Evolutionary conservation across 208 protist genomes (phyloP), one percentile per base, ranked within the genome.

Genomic region (Wallacemonas collosoma): DNA sequence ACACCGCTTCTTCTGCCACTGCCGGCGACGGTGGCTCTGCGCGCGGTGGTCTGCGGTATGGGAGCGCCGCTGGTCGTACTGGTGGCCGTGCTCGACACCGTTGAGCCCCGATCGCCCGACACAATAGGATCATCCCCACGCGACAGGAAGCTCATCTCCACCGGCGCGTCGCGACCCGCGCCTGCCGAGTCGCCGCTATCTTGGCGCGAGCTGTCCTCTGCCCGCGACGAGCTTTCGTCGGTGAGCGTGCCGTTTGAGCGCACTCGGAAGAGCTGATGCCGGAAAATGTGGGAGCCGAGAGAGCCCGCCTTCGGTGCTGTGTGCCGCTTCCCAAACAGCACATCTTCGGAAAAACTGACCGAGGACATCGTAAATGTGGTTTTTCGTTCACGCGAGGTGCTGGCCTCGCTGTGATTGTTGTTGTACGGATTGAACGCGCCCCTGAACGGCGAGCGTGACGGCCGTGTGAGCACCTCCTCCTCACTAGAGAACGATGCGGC

Each of bases 261-360:
- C 41, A 65, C 43, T 12, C 60, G 60, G 43, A 65, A 65, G 41
- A 65, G 60, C n/a, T 44, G 57, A 38, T 63, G 36, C 7, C n/a
- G 36, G 57, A 5, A 7, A 17, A 35, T 0, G 55, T 11, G 1
- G 55, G 55, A 60, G 55, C 55, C 15, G 55, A 53, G 48, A 53
- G 48, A 53, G 26, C 26, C 26, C 26, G 26, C 26, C 26, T 26
- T 26, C 26, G 26, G 26, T 26, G 26, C 26, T 12, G 45, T 50
- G 45, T 50, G 12, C 45, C 45, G 45, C 0, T 50, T 50, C 45
- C 12, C 45, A 12, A 50, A 50, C 0, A 6, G 45, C 45, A 6
- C 45, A 50, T 26, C 51, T 1, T 56, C 51, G n/a, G 51, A 56
- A n/a, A 17, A 26, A n/a, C 51, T 56, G 15, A n/a, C 15, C n/a